Percentiles rank a stretch among this genome's conserved stretches.
Evolutionary conservation across 1,284 basidiomycete species (phyloP).

Genomic region (Boletus holoroseus): DNA sequence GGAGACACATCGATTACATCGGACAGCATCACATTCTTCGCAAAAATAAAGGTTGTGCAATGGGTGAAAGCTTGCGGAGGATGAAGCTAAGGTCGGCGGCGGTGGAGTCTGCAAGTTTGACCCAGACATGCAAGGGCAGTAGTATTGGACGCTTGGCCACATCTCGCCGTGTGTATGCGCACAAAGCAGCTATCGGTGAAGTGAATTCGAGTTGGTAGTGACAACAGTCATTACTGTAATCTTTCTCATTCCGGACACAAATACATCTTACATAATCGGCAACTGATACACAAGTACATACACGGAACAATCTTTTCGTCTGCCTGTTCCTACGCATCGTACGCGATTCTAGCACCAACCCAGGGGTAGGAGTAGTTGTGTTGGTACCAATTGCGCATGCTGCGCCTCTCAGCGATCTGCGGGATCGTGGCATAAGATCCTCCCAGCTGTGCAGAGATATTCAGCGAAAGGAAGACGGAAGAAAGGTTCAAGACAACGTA

Average conservation of each 20-base stretch:
- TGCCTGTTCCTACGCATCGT: constrained; percentile 43
- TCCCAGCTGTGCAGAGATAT: constrained; percentile 56
- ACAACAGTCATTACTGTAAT: not conserved
- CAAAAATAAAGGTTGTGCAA: constrained; percentile 91
- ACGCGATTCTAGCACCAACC: constrained; percentile 67
- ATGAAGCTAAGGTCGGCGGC: constrained; percentile 68
- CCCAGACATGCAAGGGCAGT: constrained; percentile 60
- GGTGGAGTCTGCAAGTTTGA: constrained; percentile 57
- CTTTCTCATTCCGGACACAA: not conserved
- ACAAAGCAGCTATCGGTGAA: not conserved
- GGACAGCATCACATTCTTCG: constrained; percentile 93
- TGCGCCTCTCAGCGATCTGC: constrained; percentile 68
- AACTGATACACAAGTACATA: constrained; percentile 14
- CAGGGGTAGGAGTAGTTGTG: constrained; percentile 72
- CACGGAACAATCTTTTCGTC: not conserved
- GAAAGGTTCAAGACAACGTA: constrained; percentile 37
- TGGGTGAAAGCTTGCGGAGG: constrained; percentile 72
- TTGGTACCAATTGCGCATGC: constrained; percentile 83
- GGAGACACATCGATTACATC: constrained; percentile 88
- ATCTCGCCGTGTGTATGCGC: constrained; percentile 4
- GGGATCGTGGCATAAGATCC: constrained; percentile 89
- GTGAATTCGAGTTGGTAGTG: not conserved
- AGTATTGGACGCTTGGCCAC: constrained; percentile 50
- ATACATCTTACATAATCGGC: constrained; percentile 20
- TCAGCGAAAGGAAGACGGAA: not conserved